Evolutionary conservation across 2,329 filamentous ascomycete genomes (phyloP).

Genomic region (Dendrostoma leiphaemia): DNA sequence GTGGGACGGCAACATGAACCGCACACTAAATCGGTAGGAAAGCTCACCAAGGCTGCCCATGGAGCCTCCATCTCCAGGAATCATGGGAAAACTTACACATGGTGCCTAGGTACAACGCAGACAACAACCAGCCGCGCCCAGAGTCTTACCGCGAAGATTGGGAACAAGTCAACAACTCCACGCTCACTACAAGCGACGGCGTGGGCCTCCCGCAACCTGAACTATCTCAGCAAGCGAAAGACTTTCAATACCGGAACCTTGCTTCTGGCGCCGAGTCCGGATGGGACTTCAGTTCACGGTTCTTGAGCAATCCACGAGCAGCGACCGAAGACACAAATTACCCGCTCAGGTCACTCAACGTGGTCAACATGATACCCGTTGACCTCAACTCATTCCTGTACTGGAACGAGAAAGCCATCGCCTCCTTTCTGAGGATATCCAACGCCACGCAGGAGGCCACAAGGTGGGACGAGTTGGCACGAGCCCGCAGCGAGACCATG

Average conservation of each 20-base stretch:
- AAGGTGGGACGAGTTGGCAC: constrained; percentile 48
- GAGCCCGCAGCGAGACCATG: constrained; percentile 59
- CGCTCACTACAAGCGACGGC: constrained; percentile 58
- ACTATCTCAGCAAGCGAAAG: constrained; percentile 42
- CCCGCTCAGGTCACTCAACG: constrained; percentile 63
- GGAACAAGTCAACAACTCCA: constrained; percentile 61
- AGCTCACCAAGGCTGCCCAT: too few species aligned
- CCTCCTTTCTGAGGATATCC: constrained; percentile 48
- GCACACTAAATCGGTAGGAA: constrained; percentile 55
- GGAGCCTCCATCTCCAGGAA: too few species aligned
- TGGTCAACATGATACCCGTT: constrained; percentile 56
- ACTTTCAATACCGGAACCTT: constrained; percentile 57
- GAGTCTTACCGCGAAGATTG: constrained; percentile 68
- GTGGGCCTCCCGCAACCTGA: constrained; percentile 58
- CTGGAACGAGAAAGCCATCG: constrained; percentile 60
- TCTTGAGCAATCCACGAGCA: constrained; percentile 55
- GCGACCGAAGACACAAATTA: constrained; percentile 61
- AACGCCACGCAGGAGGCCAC: constrained; percentile 45
- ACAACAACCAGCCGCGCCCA: constrained; percentile 64
- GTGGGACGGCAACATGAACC: constrained; percentile 42
- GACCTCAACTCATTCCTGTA: constrained; percentile 70
- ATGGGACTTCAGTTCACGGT: constrained; percentile 62
- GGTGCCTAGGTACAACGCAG: constrained; percentile 49
- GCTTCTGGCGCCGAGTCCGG: constrained; percentile 66
- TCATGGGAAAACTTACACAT: background rate